phyloP scores from a whole-genome alignment of 768 basidiomycete species.

The Tulasnella calospora region DNA sequence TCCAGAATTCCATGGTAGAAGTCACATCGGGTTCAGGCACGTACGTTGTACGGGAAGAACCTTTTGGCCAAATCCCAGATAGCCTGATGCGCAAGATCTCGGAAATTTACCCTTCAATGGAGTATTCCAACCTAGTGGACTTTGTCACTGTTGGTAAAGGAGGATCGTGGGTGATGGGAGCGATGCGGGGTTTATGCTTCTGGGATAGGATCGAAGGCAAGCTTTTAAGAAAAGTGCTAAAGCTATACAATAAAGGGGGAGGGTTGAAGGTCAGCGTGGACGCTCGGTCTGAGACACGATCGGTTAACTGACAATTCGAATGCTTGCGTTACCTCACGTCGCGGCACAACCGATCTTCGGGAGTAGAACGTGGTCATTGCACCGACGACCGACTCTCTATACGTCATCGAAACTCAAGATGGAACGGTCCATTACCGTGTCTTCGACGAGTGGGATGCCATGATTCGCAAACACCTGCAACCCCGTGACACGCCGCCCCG shows the following conservation, averaged over 20 bases:
- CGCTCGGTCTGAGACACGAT: too few species aligned
- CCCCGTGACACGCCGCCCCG: too few species aligned
- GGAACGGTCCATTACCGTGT: constrained; percentile 9
- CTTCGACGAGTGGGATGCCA: constrained; percentile 14
- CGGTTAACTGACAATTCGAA: too few species aligned
- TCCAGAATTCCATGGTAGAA: too few species aligned
- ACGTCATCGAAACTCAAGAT: not conserved
- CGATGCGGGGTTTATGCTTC: not conserved
- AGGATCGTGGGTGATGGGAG: constrained; percentile 11
- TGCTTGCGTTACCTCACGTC: too few species aligned
- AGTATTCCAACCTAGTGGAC: constrained; percentile 1
- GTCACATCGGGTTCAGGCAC: not conserved
- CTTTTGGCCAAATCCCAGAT: not conserved
- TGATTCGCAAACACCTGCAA: not conserved
- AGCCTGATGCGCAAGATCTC: not conserved
- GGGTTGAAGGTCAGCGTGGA: not conserved
- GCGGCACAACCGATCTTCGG: too few species aligned
- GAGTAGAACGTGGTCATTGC: constrained; percentile 3
- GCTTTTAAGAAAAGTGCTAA: not conserved
- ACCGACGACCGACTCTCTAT: not conserved
- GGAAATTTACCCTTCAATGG: not conserved
- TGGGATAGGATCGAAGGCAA: not conserved
- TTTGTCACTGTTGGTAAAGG: constrained; percentile 11
- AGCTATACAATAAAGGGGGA: not conserved
- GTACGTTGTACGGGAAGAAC: not conserved